Conservation (phyloP, 257 asterid species). For the Fraxinus americana region DNA sequence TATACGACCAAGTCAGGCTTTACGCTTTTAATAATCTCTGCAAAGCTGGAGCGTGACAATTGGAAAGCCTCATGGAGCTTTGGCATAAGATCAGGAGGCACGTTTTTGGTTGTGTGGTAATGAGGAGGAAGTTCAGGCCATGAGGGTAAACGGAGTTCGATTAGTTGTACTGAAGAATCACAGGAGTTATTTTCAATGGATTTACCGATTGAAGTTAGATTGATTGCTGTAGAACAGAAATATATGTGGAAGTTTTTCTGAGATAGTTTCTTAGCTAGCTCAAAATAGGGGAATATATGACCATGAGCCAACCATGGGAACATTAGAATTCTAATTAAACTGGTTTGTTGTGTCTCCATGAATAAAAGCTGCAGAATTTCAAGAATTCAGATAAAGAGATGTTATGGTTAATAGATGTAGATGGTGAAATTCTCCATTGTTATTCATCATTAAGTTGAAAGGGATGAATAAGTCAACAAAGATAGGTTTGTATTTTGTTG, state of each 20-base stretch:
- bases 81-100: slow-evolving; percentile 38
- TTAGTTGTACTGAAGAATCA: slow-evolving; percentile 11
- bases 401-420: not conserved
- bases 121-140: slow-evolving; percentile 33
- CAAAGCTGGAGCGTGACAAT: slow-evolving; percentile 20
- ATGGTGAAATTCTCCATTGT: not conserved
- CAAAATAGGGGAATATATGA: slow-evolving; percentile 43
- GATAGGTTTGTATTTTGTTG: not conserved
- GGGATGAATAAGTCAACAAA: not conserved
- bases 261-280: slow-evolving; percentile 54
- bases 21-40: slow-evolving; percentile 18
- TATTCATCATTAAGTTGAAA: not conserved
- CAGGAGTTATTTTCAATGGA: not conserved
- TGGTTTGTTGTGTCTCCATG: slow-evolving; percentile 28
- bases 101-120: slow-evolving; percentile 43
- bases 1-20: slow-evolving; percentile 39
- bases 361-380: not conserved
- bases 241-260: slow-evolving; percentile 34
- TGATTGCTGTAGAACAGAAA: slow-evolving; percentile 42
- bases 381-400: too few species aligned
- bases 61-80: slow-evolving; percentile 36
- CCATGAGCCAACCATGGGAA: slow-evolving; percentile 59
- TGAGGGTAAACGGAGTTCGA: slow-evolving; percentile 37
- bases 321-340: slow-evolving; percentile 29
- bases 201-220: slow-evolving; percentile 34